Evolutionary conservation across 306 rosid species (phyloP).

Genomic region (Macrotyloma uniflorum): DNA sequence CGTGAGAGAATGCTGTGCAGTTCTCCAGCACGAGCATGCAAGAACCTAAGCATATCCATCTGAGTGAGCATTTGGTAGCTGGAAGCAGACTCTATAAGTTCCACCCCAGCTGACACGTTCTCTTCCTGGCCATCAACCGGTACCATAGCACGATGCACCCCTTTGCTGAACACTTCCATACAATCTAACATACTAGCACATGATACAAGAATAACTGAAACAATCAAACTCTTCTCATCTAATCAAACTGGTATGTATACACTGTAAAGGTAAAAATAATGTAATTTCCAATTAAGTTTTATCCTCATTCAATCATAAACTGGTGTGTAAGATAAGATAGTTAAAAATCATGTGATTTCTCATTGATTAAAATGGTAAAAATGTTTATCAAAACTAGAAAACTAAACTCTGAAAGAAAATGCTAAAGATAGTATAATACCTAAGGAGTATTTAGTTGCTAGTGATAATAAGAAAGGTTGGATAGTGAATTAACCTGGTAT

Average conservation of each 20-base stretch:
- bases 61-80: conserved; percentile 79
- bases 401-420: too few relatives aligned
- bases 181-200: conserved; percentile 67
- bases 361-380: too few relatives aligned
- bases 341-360: too few relatives aligned
- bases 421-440: too few relatives aligned
- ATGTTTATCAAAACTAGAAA: too few relatives aligned
- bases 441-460: too few relatives aligned
- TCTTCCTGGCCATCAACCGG: conserved; percentile 64
- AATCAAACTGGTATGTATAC: neutral
- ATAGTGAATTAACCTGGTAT: conserved; percentile 59
- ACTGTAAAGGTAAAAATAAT: too few relatives aligned
- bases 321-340: too few relatives aligned
- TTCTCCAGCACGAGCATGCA: conserved; percentile 48
- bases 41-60: conserved; percentile 72
- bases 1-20: conserved; percentile 36
- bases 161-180: conserved; percentile 96
- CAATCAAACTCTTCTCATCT: neutral
- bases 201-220: neutral
- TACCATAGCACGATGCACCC: conserved; percentile 81
- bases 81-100: conserved; percentile 72
- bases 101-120: conserved; percentile 56
- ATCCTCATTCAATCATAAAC: too few relatives aligned
- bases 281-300: too few relatives aligned
- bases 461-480: neutral